Evolutionary conservation across 78 protist species (phyloP), one percentile per base, ranked within the genome.

Genomic region (Parvularia atlantis): DNA sequence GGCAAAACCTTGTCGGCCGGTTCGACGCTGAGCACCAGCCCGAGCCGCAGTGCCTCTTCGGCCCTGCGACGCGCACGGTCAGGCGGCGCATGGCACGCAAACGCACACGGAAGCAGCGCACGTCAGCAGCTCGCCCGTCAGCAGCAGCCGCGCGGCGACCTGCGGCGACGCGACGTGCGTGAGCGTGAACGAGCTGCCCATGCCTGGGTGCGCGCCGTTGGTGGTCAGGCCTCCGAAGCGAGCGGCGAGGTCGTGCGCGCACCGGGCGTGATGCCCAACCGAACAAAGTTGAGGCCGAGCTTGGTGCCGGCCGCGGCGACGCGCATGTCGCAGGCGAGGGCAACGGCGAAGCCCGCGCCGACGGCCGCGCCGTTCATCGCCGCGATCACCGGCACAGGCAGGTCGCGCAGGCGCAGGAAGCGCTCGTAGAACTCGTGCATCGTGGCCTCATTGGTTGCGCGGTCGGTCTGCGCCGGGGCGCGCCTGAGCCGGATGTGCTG

Each of bases 291-390:
- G 48, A 68, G 50, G 35, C 83, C 83, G 22, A 77, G 1, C 46
- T 39, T 41, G 31, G 76, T 72, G 4, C 1, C 20, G 31, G 17
- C 17, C 17, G 52, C 4, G 17, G 58, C 77, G 30, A 77, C 20
- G 17, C 83, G 76, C 13, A 77, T n/a, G 64, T 77, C 83, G 16
- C 53, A 20, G 16, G 83, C 83, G 19, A 60, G 20, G 24, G 83
- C 57, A 6, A 77, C 13, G 54, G 77, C 63, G 20, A 39, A 22
- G 50, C 83, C 83, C 0, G 83, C 83, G 35, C 83, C 83, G 28
- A 77, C 54, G 22, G 83, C 83, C 0, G 50, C 44, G 2, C 83
- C 83, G n/a, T 77, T 77, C 43, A 77, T 56, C 44, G 73, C 70
- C 24, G 83, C 74, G 17, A 77, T 41, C 11, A 52, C 36, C 17